Evolutionary conservation across 2,329 filamentous ascomycete genomes (phyloP).

Genomic region (Exophiala alcalophila): DNA sequence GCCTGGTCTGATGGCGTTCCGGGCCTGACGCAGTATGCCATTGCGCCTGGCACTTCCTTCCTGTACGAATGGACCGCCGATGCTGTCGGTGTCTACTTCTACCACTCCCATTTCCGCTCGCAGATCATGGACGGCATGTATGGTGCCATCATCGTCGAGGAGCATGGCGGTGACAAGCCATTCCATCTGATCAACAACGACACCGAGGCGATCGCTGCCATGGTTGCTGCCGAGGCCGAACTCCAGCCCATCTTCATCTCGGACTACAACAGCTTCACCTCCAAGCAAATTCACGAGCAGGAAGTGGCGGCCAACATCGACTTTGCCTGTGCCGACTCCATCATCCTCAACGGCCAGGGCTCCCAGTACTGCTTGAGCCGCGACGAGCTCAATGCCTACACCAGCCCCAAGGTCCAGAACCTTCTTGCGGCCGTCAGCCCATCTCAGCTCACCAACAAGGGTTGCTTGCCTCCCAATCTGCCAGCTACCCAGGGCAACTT

Average conservation of each 20-base stretch:
- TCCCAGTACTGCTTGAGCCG: conserved; percentile 52
- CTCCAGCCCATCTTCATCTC: conserved; percentile 52
- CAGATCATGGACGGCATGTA: conserved; percentile 68
- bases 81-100: conserved; percentile 59
- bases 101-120: conserved; percentile 64
- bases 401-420: conserved; percentile 34
- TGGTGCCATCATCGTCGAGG: conserved; percentile 60
- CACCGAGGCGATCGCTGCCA: conserved; percentile 43
- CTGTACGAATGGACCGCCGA: conserved; percentile 58
- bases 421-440: conserved; percentile 30
- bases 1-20: conserved; percentile 71
- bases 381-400: conserved; percentile 45
- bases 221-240: conserved; percentile 50
- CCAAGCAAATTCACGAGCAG: conserved; percentile 41
- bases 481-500: conserved; percentile 36
- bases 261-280: conserved; percentile 58
- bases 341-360: conserved; percentile 64
- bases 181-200: conserved; percentile 51
- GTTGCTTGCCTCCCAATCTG: conserved; percentile 37
- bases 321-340: conserved; percentile 57
- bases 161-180: conserved; percentile 42
- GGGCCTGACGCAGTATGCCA: conserved; percentile 65
- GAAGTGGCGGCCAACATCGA: conserved; percentile 36
- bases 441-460: conserved; percentile 34
- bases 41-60: conserved; percentile 61